Evolutionary conservation across 2,329 filamentous ascomycete species (phyloP).

Genomic region (Juglanconis oblonga): DNA sequence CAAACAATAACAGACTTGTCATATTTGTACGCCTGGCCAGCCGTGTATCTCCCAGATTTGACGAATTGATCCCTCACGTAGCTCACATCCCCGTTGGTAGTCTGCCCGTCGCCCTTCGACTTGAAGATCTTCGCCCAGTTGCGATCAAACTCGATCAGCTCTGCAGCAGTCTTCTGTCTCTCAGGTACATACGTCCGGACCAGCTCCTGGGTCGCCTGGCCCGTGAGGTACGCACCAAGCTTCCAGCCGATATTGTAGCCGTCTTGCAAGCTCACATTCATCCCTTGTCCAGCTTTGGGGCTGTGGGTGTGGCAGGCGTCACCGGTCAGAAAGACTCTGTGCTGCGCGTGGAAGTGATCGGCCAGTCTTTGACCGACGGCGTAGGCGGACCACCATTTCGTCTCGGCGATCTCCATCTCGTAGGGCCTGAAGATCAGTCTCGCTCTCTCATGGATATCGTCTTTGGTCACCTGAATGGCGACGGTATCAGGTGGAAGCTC

Average conservation of each 20-base stretch:
- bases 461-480: constrained; percentile 49
- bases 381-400: constrained; percentile 63
- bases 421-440: constrained; percentile 53
- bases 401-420: constrained; percentile 49
- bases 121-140: constrained; percentile 53
- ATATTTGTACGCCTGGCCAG: constrained; percentile 57
- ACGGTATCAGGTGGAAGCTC: constrained; percentile 50
- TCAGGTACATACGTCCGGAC: constrained; percentile 53
- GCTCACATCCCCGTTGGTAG: constrained; percentile 37
- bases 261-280: constrained; percentile 60
- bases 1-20: constrained; percentile 45
- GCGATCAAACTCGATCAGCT: constrained; percentile 61
- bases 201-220: constrained; percentile 38
- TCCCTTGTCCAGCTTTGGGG: constrained; percentile 64
- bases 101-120: constrained; percentile 31
- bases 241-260: constrained; percentile 64
- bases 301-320: constrained; percentile 67
- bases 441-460: constrained; percentile 51
- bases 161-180: constrained; percentile 48
- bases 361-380: constrained; percentile 60
- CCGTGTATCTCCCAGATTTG: constrained; percentile 56
- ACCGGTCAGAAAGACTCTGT: constrained; percentile 59
- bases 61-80: constrained; percentile 57
- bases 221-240: constrained; percentile 46
- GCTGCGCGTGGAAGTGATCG: constrained; percentile 52